Evolutionary conservation across 148 eudicot genomes (phyloP), one percentile per base, ranked within the genome.

Genomic region (Camellia lanceoleosa): DNA sequence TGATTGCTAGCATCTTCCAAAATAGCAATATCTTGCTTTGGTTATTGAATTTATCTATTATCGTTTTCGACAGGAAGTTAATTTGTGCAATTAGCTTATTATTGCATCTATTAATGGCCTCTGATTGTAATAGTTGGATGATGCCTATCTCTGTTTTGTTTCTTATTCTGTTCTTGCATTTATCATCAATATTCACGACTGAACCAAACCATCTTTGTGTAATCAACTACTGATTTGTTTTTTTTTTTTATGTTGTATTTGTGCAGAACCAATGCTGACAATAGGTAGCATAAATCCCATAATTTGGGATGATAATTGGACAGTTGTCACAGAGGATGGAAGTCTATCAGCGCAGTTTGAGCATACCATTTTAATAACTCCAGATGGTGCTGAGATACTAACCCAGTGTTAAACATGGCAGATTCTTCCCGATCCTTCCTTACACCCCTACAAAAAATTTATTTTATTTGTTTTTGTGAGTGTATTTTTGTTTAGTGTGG

Each of bases 251-350:
- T 74, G 5, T 13, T 8, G 16, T 59, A 63, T 46, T 83, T n/a
- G 67, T 80, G 85, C 95, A 97, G 99, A 97, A 79, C 99, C 99
- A 9, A 94, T 97, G 99, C 79, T 97, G 76, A 97, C 98, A 42
- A 84, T 92, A 3, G 99, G 97, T 46, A 94, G 95, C 88, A 90
- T 80, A 82, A 83, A 92, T 52, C 94, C 95, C 13, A 77, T 91
- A 16, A 94, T 94, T 84, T 96, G 99, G 99, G 92, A 96, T 16
- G 97, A 96, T 79, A 80, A 93, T 56, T 96, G 99, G 99, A 96
- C 98, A 0, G 94, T 96, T 6, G 97, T 96, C 20, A 96, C 99
- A 0, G 92, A 91, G 84, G 99, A 96, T 79, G 99, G 94, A 59
- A 96, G 98, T 84, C 87, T 94, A 23, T 93, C 98, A 0, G 98